These are phyloP conservation scores for Pilaira anomala DNA, from an alignment of 192 early-diverging fungal species.

Conservation along the genomic window DNA sequence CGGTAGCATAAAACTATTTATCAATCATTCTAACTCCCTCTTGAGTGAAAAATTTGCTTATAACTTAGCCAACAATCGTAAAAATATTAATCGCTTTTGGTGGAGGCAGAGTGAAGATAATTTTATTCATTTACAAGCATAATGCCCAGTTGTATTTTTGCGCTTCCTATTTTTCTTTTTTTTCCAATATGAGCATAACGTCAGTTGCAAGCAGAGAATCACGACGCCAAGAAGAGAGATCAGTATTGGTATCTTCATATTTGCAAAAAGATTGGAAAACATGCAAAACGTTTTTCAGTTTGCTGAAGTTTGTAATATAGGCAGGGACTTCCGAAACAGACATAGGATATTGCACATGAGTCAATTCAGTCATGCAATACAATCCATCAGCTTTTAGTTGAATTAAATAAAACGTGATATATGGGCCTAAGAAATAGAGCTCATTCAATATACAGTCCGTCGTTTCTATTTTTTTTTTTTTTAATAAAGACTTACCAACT, in stretches of 20 bases:
- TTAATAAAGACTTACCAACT: constrained; percentile 8
- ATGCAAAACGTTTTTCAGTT: constrained; percentile 5
- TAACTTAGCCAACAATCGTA: too few species aligned
- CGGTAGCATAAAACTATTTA: too few species aligned
- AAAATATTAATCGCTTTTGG: too few species aligned
- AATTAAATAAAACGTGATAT: constrained; percentile 15
- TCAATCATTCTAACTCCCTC: too few species aligned
- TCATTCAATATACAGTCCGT: constrained; percentile 12
- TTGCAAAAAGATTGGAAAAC: constrained; percentile 14
- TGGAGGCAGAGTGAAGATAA: constrained; percentile 5
- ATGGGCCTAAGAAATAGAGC: constrained; percentile 8
- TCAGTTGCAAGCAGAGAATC: constrained; percentile 14
- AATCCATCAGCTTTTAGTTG: constrained; percentile 5
- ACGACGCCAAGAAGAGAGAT: constrained; percentile 12
- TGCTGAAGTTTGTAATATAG: constrained; percentile 16
- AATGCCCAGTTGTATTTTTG: constrained; percentile 7
- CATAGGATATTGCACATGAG: constrained; percentile 11
- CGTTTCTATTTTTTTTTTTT: constrained; percentile 3
- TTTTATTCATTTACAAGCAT: constrained; percentile 16
- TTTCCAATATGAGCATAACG: constrained; percentile 14
- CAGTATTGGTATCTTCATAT: constrained; percentile 9
- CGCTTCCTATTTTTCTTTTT: constrained; percentile 16
- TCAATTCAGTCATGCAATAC: constrained; percentile 12
- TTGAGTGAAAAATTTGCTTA: too few species aligned
- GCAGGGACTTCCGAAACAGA: constrained; percentile 17